A percentile compares a stretch with the other conserved stretches of the same genome.
Evolutionary conservation across 2,329 filamentous ascomycete genomes (phyloP).

Genomic region (Colletotrichum euphorbiae): DNA sequence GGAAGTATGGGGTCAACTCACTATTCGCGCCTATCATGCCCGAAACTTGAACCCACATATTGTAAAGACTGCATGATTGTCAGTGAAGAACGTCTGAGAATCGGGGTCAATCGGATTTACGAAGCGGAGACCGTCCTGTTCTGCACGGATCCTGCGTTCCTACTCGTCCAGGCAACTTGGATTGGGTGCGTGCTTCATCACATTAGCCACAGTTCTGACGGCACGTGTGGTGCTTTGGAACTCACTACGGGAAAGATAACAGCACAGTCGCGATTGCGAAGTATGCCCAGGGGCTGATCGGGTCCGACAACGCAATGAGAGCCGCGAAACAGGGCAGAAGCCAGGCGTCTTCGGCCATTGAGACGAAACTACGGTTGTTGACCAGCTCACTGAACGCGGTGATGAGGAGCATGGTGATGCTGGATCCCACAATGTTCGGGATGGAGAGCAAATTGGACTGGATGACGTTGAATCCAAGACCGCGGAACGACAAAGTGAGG

Average conservation of each 20-base stretch:
- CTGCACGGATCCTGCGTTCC: slow-evolving; percentile 69
- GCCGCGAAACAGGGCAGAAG: slow-evolving; percentile 64
- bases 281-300: slow-evolving; percentile 57
- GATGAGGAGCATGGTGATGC: slow-evolving; percentile 60
- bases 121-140: slow-evolving; percentile 69
- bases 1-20: slow-evolving; percentile 37
- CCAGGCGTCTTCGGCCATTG: slow-evolving; percentile 64
- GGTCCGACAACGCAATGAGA: slow-evolving; percentile 54
- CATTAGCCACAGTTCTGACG: neutral
- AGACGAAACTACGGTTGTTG: slow-evolving; percentile 61
- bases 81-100: slow-evolving; percentile 45
- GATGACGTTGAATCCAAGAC: slow-evolving; percentile 53
- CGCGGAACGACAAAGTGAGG: slow-evolving; percentile 44
- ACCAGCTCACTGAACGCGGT: slow-evolving; percentile 63
- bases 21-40: slow-evolving; percentile 50
- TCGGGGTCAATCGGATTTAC: slow-evolving; percentile 51
- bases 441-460: slow-evolving; percentile 55
- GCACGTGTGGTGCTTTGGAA: neutral
- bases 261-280: slow-evolving; percentile 62
- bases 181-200: slow-evolving; percentile 59
- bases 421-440: slow-evolving; percentile 62
- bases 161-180: slow-evolving; percentile 66
- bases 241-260: slow-evolving; percentile 62
- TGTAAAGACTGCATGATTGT: slow-evolving; percentile 56
- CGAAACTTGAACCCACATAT: slow-evolving; percentile 56